These are phyloP conservation scores for Platismatia glauca DNA, from an alignment of 495 filamentous ascomycete genomes.

Conservation along the genomic window DNA sequence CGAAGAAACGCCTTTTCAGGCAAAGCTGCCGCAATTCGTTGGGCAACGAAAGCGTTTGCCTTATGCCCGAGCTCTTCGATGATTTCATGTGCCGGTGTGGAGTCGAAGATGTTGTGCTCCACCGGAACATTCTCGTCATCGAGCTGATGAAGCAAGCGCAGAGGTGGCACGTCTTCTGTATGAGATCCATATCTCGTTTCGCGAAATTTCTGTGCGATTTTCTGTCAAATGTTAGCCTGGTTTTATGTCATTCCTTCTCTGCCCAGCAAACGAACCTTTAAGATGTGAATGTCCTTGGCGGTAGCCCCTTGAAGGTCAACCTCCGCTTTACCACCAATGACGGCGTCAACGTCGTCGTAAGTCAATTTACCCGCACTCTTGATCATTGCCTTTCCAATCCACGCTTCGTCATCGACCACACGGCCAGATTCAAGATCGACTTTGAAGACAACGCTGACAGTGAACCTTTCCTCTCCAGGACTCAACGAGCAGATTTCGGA, in stretches of 20 bases:
- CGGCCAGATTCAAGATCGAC: constrained; percentile 69
- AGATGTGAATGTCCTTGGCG: constrained; percentile 61
- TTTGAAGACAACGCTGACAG: constrained; percentile 85
- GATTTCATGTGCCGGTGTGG: constrained; percentile 78
- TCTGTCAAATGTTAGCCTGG: constrained; percentile 31
- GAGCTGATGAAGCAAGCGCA: constrained; percentile 85
- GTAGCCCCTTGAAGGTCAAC: constrained; percentile 51
- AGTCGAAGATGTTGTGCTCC: constrained; percentile 91
- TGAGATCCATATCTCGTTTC: constrained; percentile 75
- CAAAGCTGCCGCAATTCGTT: constrained; percentile 67
- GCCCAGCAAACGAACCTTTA: constrained; percentile 50
- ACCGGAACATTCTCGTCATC: constrained; percentile 98
- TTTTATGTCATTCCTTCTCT: not conserved
- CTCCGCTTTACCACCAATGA: constrained; percentile 53
- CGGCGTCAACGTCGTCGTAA: constrained; percentile 75
- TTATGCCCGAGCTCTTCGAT: constrained; percentile 92
- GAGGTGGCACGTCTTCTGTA: constrained; percentile 65
- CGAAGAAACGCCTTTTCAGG: constrained; percentile 91
- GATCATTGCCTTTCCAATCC: constrained; percentile 90
- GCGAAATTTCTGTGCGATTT: constrained; percentile 77
- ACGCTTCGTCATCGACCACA: constrained; percentile 71
- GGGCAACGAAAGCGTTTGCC: constrained; percentile 79
- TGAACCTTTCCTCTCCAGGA: constrained; percentile 79
- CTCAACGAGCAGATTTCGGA: constrained; percentile 79
- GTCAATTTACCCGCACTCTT: constrained; percentile 79